Conservation (phyloP, 2,329 filamentous ascomycete species). For the Exserohilum rostratum region DNA sequence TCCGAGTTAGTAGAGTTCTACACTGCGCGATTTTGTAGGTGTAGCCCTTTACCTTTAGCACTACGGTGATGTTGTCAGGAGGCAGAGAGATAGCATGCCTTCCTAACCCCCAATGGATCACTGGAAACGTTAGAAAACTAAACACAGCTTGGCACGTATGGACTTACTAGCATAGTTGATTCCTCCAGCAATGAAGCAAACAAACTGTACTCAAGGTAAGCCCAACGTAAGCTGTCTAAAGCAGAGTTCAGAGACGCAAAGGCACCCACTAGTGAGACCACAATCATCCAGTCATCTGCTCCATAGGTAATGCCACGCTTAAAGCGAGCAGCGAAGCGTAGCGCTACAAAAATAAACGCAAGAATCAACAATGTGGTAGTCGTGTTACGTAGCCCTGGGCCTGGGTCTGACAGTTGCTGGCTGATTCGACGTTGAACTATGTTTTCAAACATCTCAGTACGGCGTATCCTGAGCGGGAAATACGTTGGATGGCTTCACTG, state of each 20-base stretch:
- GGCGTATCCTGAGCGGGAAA: background rate
- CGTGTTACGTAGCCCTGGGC: background rate
- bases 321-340: background rate
- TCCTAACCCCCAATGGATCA: slow-evolving; percentile 2
- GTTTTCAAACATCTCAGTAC: background rate
- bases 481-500: background rate
- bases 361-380: slow-evolving; percentile 1
- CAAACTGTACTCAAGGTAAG: background rate
- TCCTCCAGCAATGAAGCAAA: slow-evolving; percentile 1
- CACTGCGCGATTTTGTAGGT: too few relatives aligned
- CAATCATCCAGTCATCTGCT: slow-evolving; percentile 11
- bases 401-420: background rate
- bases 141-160: background rate
- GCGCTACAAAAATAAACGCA: slow-evolving; percentile 1
- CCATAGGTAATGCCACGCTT: slow-evolving; percentile 8
- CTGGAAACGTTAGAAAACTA: background rate
- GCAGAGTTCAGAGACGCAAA: background rate
- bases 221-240: slow-evolving; percentile 16
- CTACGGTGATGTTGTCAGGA: background rate
- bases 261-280: slow-evolving; percentile 5
- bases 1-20: background rate
- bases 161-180: slow-evolving; percentile 1
- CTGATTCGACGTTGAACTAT: background rate
- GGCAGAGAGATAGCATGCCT: slow-evolving; percentile 1
- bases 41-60: background rate